Conservation (phyloP, 306 rosid species). For the Vigna reflexopilosa region DNA sequence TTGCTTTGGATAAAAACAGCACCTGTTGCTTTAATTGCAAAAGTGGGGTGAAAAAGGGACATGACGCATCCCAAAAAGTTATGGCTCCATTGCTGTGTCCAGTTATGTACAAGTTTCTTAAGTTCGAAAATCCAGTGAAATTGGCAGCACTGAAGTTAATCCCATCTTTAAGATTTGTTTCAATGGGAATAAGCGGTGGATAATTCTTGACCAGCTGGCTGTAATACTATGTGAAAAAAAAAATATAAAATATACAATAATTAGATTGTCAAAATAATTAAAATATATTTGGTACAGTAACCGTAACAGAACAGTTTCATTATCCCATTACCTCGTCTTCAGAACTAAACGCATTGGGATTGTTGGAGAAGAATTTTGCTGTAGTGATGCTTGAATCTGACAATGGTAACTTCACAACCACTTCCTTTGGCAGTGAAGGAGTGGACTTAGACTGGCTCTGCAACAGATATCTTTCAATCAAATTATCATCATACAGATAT, state of each 20-base stretch:
- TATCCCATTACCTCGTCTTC: constrained; percentile 66
- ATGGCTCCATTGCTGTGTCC: constrained; percentile 85
- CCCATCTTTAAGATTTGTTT: constrained; percentile 68
- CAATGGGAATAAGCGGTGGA: constrained; percentile 67
- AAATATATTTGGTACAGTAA: background rate
- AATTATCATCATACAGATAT: constrained; percentile 72
- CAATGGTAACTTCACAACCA: constrained; percentile 76
- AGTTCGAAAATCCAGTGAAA: constrained; percentile 75
- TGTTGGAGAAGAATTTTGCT: constrained; percentile 66
- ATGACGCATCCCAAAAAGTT: constrained; percentile 86
- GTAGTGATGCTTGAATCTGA: constrained; percentile 71
- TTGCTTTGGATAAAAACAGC: constrained; percentile 18
- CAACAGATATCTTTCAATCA: constrained; percentile 74
- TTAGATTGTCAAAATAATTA: constrained; percentile 5
- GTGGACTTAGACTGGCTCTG: constrained; percentile 75
- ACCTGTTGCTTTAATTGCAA: constrained; percentile 87
- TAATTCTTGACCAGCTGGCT: constrained; percentile 56
- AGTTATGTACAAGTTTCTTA: constrained; percentile 75
- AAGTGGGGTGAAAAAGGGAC: constrained; percentile 69
- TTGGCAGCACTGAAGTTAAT: constrained; percentile 50
- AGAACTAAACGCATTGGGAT: constrained; percentile 47
- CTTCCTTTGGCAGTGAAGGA: constrained; percentile 74
- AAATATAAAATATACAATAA: constrained; percentile 19
- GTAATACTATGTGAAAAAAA: constrained; percentile 62
- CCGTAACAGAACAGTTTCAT: background rate